phyloP scores from a whole-genome alignment of 2,329 filamentous ascomycete genomes.

The Colletotrichum phormii region DNA sequence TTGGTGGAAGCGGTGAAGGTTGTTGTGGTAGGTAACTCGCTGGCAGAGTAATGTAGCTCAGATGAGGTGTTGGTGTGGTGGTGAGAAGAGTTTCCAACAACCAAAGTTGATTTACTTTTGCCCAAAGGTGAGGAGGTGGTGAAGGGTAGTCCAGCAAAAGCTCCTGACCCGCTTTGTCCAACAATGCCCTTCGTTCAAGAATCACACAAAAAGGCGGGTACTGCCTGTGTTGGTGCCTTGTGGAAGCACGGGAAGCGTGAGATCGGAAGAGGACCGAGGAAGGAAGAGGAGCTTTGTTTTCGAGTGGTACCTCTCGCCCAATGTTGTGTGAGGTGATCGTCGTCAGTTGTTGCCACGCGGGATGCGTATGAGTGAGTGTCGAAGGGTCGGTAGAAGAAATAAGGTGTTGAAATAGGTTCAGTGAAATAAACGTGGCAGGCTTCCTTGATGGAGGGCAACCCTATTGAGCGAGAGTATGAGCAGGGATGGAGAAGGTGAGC shows the following conservation, averaged over 20 bases:
- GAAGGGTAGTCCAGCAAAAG: neutral
- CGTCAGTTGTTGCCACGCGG: slow-evolving; percentile 2
- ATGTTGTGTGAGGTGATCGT: neutral
- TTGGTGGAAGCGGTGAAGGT: neutral
- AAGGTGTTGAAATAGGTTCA: neutral
- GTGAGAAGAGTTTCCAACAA: slow-evolving; percentile 1
- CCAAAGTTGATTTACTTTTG: slow-evolving; percentile 9
- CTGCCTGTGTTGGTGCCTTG: slow-evolving; percentile 11
- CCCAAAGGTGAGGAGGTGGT: neutral
- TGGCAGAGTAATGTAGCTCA: slow-evolving; percentile 12
- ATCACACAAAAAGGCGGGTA: slow-evolving; percentile 12
- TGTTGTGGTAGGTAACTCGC: slow-evolving; percentile 8
- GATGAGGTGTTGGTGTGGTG: slow-evolving; percentile 8
- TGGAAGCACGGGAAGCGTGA: slow-evolving; percentile 22
- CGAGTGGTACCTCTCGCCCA: neutral
- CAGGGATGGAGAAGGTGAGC: slow-evolving; percentile 12
- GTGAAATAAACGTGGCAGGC: slow-evolving; percentile 11
- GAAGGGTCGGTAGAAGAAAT: neutral
- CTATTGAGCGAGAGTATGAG: slow-evolving; percentile 15
- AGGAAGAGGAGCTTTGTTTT: slow-evolving; percentile 3
- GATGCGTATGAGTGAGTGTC: neutral
- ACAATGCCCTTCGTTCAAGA: slow-evolving; percentile 17
- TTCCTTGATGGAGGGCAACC: neutral
- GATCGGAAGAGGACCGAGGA: neutral
- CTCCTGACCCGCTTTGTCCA: slow-evolving; percentile 2